Percentiles rank a stretch among this genome's conserved stretches.
Evolutionary conservation across 2,329 filamentous ascomycete genomes (phyloP).

Genomic region (Grosmannia huntii): DNA sequence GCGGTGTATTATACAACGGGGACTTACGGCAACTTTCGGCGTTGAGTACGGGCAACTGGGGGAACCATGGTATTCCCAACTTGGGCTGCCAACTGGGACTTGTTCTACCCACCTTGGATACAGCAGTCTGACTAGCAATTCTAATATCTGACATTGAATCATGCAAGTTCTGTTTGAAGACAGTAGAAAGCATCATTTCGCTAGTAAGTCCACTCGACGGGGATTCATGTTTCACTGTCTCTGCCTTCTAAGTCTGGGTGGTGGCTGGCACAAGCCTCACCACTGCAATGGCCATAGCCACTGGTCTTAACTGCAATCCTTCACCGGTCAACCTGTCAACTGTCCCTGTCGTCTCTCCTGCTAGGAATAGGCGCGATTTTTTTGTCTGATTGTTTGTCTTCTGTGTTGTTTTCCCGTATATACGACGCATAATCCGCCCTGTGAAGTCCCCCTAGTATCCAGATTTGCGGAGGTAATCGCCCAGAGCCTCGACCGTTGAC

Average conservation of each 20-base stretch:
- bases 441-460: constrained; percentile 50
- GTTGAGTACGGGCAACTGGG: not conserved
- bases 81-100: not conserved
- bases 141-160: not conserved
- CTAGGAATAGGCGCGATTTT: not conserved
- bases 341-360: not conserved
- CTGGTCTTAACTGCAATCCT: not conserved
- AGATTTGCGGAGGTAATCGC: constrained; percentile 70
- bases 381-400: not conserved
- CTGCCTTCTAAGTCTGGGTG: not conserved
- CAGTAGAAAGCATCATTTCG: not conserved
- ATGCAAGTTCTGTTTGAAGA: not conserved
- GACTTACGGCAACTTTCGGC: not conserved
- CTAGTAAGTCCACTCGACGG: not conserved
- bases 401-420: not conserved
- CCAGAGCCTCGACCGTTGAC: constrained; percentile 68
- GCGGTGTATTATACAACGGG: not conserved
- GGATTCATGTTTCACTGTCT: not conserved
- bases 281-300: not conserved
- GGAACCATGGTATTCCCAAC: not conserved
- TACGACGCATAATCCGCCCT: not conserved
- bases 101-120: not conserved
- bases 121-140: not conserved
- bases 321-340: not conserved
- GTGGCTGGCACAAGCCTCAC: not conserved